A percentile compares a stretch with the other conserved stretches of the same genome.
Conservation (phyloP, 208 protist genomes). For the Leishmania guyanensis region DNA sequence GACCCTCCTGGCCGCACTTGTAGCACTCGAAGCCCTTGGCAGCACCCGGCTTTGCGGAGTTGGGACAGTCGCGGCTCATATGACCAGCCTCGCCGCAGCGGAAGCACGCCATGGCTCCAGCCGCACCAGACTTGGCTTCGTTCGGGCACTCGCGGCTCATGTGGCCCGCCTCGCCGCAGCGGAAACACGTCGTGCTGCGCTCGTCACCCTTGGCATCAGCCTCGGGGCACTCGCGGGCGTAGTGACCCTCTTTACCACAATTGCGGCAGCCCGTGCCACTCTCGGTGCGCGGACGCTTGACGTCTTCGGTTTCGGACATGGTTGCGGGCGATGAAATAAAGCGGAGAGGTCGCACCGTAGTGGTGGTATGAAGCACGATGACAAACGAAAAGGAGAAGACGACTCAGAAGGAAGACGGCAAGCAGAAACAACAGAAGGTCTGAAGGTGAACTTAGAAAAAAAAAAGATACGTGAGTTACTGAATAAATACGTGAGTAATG, state of each 20-base stretch:
- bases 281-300: constrained; percentile 30
- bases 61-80: constrained; percentile 89
- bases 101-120: constrained; percentile 75
- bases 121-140: constrained; percentile 32
- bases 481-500: background rate
- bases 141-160: constrained; percentile 74
- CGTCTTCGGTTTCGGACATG: constrained; percentile 37
- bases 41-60: constrained; percentile 47
- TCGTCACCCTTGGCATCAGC: constrained; percentile 38
- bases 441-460: constrained; percentile 9
- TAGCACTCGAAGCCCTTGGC: constrained; percentile 65
- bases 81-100: constrained; percentile 75
- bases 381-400: background rate
- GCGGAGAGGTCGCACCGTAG: background rate
- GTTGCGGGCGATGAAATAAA: constrained; percentile 1
- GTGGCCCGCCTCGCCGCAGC: constrained; percentile 68
- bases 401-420: background rate
- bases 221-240: constrained; percentile 82
- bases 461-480: constrained; percentile 17
- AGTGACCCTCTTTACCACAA: constrained; percentile 87
- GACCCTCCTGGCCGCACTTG: constrained; percentile 74
- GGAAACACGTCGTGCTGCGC: constrained; percentile 62
- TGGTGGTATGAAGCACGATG: too few species aligned
- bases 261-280: constrained; percentile 59
- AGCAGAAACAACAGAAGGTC: background rate